Evolutionary conservation across 257 asterid genomes (phyloP), one percentile per base, ranked within the genome.

Genomic region (Nyctanthes arbortristis): DNA sequence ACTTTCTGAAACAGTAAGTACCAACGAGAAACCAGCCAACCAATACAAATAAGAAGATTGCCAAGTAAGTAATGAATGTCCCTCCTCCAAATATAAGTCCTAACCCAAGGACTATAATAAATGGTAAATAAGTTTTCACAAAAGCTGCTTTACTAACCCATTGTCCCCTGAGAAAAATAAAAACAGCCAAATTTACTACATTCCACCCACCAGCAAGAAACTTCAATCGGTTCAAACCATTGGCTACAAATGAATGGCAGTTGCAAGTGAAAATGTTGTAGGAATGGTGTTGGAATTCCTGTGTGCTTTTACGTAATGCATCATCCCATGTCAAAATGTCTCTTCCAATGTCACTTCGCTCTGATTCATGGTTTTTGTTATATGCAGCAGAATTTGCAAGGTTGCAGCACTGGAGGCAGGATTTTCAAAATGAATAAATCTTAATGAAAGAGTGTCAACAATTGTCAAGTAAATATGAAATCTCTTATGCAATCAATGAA

Each of bases 231-330:
- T 93, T 93, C 73, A 93, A 69, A 77, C 90, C 85, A 78, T 93
- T 93, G 78, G 96, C 90, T 1, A 89, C 99, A 57, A 87, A 93
- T 4, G 96, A 93, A 83, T 93, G 97, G 86, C 99, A 93, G 77
- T 93, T 93, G 88, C 97, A 91, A 35, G 99, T 86, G 62, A 93
- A 78, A 72, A 93, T 81, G 84, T 85, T 91, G 92, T 91, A 93
- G 70, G 99, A 77, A 43, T 65, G 86, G 82, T 93, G 96, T 63
- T 93, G 99, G 75, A 80, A 93, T 84, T 89, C 97, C 71, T 80
- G 89, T 3, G 90, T 91, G 83, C 96, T 84, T 78, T 82, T 89
- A 27, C 74, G 89, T 72, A 93, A 70, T 1, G 86, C 90, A 24
- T 80, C 94, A 73, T 93, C 96, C 99, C 99, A 93, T 5, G 79